A percentile compares a stretch with the other conserved stretches of the same genome.
Conservation (phyloP, 139 green algal genomes). For the Chlorella sp. region DNA sequence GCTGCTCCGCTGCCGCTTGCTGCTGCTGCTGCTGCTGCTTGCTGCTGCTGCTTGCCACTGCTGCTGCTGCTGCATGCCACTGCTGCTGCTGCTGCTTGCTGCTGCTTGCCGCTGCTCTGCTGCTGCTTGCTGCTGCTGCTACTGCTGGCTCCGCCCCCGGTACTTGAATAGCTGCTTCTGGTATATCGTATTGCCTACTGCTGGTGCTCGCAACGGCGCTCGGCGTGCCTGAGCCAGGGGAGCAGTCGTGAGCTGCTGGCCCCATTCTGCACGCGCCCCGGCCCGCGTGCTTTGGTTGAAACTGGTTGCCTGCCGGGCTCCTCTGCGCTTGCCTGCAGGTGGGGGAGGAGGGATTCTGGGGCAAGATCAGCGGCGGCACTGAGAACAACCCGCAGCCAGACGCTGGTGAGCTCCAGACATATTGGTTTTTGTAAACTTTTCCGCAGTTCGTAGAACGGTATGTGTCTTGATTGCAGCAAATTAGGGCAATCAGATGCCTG, state of each 20-base stretch:
- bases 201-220: too few species aligned
- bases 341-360: constrained; percentile 39
- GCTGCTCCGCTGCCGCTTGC: background rate
- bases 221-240: too few species aligned
- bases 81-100: background rate
- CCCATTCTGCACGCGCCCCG: background rate
- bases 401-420: background rate
- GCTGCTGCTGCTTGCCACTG: background rate
- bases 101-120: background rate
- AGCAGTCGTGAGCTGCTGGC: background rate
- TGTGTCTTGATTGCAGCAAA: too few species aligned
- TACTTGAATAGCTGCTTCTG: too few species aligned
- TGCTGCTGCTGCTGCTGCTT: background rate
- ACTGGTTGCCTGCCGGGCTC: background rate
- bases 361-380: background rate
- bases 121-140: background rate
- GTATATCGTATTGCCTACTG: too few species aligned
- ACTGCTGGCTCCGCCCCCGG: too few species aligned
- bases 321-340: background rate
- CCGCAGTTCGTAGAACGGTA: too few species aligned
- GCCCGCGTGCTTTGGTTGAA: background rate
- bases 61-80: background rate
- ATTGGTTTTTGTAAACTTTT: too few species aligned
- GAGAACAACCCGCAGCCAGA: constrained; percentile 35
- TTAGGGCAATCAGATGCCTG: too few species aligned